Base-by-base conservation (phyloP, 371 early-diverging fungal genomes). In the Lichtheimia ramosa region DNA sequence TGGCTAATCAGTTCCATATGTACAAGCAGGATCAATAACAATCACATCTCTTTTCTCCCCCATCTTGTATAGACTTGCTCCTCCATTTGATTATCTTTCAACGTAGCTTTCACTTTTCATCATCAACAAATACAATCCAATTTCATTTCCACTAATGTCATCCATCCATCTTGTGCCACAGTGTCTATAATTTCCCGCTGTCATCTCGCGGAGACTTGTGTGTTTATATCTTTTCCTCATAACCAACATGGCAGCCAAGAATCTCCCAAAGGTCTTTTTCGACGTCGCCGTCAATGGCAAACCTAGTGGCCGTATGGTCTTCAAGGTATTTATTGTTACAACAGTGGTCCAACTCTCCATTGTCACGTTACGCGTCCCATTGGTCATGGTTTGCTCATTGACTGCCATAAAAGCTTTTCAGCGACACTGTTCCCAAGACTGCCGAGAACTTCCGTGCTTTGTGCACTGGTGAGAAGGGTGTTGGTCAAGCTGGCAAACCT, bases 391-490 rank as follows among this genome's bases (percentile, higher is more conserved):
- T 4, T 27, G 1, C 34, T 34, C 34, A 34, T 34, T 4, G n/a
- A 8, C 34, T 8, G 10, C 34, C 34, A 4, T n/a, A 8, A 34
- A 24, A 96, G 85, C 91, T 99, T 34, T 91, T 91, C 74, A 75
- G 84, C 14, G 96, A 99, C 70, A 87, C 90, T 18, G 93, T 91
- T 8, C 99, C 99, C 48, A 92, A 89, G 74, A 99, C 99, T 3
- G 93, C 94, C 27, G 97, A 99, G 69, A 99, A 99, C 89, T 99
- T 99, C 78, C 84, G 96, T 48, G 84, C 83, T 46, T 74, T 91
- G 61, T 92, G 89, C 79, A 86, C 82, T 61, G 93, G 87, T 69
- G 89, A 82, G 77, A 89, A 84, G 82, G 94, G 85, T 62, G 81
- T 68, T 72, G 94, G 94, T 43, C 59, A 75, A 54, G 77, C 75